These are phyloP conservation scores for Exophiala calicioides DNA, from an alignment of 2,329 filamentous ascomycete genomes.

Conservation along the genomic window DNA sequence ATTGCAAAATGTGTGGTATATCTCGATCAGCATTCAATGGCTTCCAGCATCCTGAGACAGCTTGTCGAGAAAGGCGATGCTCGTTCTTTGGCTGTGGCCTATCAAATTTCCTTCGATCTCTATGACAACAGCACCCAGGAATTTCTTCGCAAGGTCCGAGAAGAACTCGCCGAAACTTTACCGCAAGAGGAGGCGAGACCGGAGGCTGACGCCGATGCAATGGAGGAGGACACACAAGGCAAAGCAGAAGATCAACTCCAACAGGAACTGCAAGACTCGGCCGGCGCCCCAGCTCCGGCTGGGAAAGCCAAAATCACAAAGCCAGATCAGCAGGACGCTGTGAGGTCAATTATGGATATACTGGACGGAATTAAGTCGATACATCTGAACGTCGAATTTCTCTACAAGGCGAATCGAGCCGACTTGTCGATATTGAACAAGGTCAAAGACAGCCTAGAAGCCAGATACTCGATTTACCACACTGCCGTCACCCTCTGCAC, in stretches of 20 bases:
- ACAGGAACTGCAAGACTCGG: conserved; percentile 51
- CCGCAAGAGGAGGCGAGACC: conserved; percentile 51
- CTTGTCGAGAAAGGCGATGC: conserved; percentile 78
- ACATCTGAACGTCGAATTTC: conserved; percentile 90
- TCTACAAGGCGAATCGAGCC: conserved; percentile 92
- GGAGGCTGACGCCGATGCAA: conserved; percentile 35
- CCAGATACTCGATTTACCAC: conserved; percentile 97
- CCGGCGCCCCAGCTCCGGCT: conserved; percentile 50
- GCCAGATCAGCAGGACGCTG: conserved; percentile 54
- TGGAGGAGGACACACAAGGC: conserved; percentile 55
- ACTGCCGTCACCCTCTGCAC: conserved; percentile 96
- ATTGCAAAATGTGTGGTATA: conserved; percentile 98
- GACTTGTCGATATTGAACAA: conserved; percentile 93
- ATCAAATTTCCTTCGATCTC: conserved; percentile 96
- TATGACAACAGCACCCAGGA: conserved; percentile 99
- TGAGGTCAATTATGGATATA: conserved; percentile 60
- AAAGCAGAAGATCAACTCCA: conserved; percentile 54
- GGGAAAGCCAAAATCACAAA: conserved; percentile 47
- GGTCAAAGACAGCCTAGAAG: conserved; percentile 91
- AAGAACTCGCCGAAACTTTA: conserved; percentile 66
- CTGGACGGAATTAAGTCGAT: conserved; percentile 92
- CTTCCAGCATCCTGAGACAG: conserved; percentile 78
- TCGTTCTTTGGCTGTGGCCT: conserved; percentile 79
- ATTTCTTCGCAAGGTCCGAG: conserved; percentile 86
- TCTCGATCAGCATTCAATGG: conserved; percentile 86